Evolutionary conservation across 2,329 filamentous ascomycete genomes (phyloP), one percentile per base, ranked within the genome.

Genomic region (Trichoderma koningiopsis): DNA sequence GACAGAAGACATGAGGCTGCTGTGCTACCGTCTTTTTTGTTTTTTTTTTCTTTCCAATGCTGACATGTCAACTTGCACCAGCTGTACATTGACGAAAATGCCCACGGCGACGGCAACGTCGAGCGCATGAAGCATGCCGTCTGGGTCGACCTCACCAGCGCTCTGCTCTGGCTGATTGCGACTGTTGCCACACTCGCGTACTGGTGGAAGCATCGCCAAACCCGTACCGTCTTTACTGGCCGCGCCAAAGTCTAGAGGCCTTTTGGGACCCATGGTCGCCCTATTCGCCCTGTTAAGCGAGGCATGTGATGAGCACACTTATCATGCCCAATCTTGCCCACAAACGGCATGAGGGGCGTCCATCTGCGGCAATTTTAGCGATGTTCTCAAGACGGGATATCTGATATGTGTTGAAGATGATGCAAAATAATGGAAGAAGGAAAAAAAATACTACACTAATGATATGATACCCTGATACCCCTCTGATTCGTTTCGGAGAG

Each of bases 61-160:
- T 71, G 71, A 73, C 53, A 70, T 35, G 70, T 69, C 72, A 55
- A 64, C 56, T 47, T 53, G 24, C 33, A 37, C 71, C 71, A 85
- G 81, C 81, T 95, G 84, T 97, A 91, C 83, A 91, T 97, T 76
- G 80, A 87, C 66, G 89, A 89, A 75, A 79, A 93, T 70, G 78
- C 89, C 0, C 83, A 91, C 77, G 89, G 89, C 16, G 85, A 92
- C 76, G 74, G 75, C 52, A 89, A 86, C 61, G 85, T 95, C 69
- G 81, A 84, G 73, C 86, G 92, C 68, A 97, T 97, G 93, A 93
- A 94, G 82, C 89, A 90, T 76, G 92, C 93, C 5, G 92, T 96
- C 19, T 97, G 92, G 92, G 85, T 97, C 57, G 91, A 95, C 78
- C 79, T 97, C 62, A 83, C 87, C 58, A 92, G 91, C 77, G 86